Percentiles rank a stretch among this genome's conserved stretches.
Conservation (phyloP, 257 asterid genomes). For the Solanum gracilifrons region DNA sequence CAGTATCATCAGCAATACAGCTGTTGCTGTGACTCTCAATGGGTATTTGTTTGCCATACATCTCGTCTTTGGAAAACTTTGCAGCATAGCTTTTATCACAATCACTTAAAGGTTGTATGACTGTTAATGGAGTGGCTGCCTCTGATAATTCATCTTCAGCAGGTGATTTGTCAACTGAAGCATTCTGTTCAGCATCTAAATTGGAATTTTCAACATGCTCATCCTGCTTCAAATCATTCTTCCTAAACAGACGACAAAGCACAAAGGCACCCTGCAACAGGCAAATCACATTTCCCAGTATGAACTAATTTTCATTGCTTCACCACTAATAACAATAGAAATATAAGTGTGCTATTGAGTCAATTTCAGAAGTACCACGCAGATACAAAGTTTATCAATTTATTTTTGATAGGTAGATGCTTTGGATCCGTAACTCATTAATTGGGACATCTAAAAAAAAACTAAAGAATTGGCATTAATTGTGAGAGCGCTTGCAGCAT, state of each 20-base stretch:
- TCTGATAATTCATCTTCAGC: slow-evolving; percentile 42
- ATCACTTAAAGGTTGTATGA: slow-evolving; percentile 15
- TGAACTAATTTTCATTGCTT: neutral
- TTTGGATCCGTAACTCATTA: neutral
- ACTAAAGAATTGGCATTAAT: neutral
- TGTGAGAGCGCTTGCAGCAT: neutral
- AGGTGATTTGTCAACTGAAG: slow-evolving; percentile 26
- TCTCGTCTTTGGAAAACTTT: slow-evolving; percentile 12
- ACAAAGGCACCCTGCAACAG: slow-evolving; percentile 63
- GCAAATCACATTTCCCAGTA: neutral
- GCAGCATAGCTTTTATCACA: neutral
- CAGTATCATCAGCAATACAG: slow-evolving; percentile 12
- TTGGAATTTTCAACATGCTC: slow-evolving; percentile 35
- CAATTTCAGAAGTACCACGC: neutral
- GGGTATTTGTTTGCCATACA: slow-evolving; percentile 22
- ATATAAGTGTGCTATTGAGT: neutral
- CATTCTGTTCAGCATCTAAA: slow-evolving; percentile 30
- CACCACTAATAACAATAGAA: neutral
- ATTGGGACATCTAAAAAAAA: neutral
- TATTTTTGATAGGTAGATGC: neutral
- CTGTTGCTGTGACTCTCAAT: slow-evolving; percentile 5
- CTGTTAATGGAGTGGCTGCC: slow-evolving; percentile 25
- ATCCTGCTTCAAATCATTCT: slow-evolving; percentile 58
- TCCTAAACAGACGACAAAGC: slow-evolving; percentile 80
- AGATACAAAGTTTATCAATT: neutral